A percentile compares a stretch with the other conserved stretches of the same genome.
Evolutionary conservation across 768 basidiomycete species (phyloP).

Genomic region (Exidia glandulosa): DNA sequence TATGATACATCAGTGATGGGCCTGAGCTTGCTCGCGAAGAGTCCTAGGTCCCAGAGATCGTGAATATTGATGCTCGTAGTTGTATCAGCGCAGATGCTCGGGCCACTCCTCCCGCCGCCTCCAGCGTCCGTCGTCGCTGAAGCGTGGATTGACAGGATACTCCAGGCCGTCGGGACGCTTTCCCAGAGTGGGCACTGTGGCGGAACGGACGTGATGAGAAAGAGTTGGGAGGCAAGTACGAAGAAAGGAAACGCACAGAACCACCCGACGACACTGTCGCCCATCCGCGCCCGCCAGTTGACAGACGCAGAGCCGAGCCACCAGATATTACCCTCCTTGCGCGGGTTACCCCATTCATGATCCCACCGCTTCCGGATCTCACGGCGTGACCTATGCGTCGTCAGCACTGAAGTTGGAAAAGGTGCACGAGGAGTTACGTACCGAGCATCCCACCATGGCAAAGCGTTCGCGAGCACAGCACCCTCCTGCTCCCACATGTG

Average conservation of each 20-base stretch:
- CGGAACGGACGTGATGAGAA: too few relatives aligned
- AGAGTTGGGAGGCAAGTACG: not conserved
- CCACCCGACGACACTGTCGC: conserved; percentile 56
- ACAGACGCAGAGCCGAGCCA: conserved; percentile 51
- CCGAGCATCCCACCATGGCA: conserved; percentile 36
- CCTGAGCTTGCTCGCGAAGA: too few relatives aligned
- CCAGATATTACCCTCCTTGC: conserved; percentile 79
- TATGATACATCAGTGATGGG: too few relatives aligned
- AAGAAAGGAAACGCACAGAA: conserved; percentile 49
- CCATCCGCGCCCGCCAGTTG: conserved; percentile 83
- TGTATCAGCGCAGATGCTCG: conserved; percentile 45
- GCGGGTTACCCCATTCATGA: conserved; percentile 67
- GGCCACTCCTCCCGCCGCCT: conserved; percentile 63
- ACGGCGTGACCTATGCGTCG: not conserved
- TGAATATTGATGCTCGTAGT: too few relatives aligned
- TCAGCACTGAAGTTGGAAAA: too few relatives aligned
- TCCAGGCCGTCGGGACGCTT: conserved; percentile 40
- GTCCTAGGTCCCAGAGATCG: too few relatives aligned
- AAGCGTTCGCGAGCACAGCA: conserved; percentile 35
- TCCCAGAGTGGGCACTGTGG: conserved; percentile 44
- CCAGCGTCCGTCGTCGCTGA: conserved; percentile 59
- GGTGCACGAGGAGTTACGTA: too few relatives aligned
- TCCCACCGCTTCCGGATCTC: conserved; percentile 47
- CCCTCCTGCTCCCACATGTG: conserved; percentile 57
- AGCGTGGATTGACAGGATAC: conserved; percentile 63